phyloP scores from a whole-genome alignment of 2,329 filamentous ascomycete genomes.

The Neofusicoccum sp. region DNA sequence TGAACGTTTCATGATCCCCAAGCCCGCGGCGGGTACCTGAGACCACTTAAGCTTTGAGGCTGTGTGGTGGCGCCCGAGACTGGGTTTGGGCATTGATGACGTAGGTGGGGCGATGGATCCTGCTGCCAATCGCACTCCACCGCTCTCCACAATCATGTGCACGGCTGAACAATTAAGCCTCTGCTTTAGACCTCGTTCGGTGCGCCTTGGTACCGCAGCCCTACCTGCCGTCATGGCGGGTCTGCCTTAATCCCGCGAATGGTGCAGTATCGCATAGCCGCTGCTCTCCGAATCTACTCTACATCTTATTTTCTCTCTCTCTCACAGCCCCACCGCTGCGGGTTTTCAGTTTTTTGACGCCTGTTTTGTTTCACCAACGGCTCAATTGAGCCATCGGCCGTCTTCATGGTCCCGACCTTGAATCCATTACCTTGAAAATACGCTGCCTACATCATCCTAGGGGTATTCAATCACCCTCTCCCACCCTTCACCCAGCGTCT shows the following conservation, averaged over 20 bases:
- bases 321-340: not conserved
- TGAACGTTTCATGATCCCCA: not conserved
- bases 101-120: not conserved
- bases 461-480: not conserved
- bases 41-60: conserved; percentile 10
- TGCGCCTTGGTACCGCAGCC: no score
- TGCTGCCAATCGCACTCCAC: not conserved
- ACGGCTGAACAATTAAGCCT: no score
- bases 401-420: not conserved
- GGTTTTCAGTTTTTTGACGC: not conserved
- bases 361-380: not conserved
- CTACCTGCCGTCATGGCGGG: no score
- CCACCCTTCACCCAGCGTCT: no score
- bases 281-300: not conserved
- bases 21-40: not conserved
- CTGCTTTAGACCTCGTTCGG: no score
- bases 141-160: no score
- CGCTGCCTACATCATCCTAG: not conserved
- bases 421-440: not conserved
- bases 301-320: not conserved
- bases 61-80: not conserved
- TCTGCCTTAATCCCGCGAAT: no score
- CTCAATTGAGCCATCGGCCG: not conserved
- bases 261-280: no score
- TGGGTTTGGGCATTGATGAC: not conserved